Evolutionary conservation across 129 eudicot genomes (phyloP).

Genomic region (Dittrichia graveolens): DNA sequence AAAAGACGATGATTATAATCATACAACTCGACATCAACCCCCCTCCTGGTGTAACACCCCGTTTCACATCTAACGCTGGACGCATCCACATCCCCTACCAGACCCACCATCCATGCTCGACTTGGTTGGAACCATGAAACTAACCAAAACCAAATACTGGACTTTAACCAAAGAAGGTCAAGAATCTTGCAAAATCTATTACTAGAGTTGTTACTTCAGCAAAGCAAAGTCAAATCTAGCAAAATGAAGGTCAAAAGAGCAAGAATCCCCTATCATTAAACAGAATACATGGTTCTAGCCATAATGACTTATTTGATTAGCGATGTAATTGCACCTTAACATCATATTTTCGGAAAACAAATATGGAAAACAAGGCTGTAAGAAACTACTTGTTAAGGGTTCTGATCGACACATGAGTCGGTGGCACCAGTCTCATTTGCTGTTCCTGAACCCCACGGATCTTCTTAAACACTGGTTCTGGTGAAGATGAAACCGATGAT

Average conservation of each 20-base stretch:
- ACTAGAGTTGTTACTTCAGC: constrained; percentile 15
- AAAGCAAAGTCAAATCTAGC: constrained; percentile 21
- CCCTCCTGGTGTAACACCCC: too few relatives aligned
- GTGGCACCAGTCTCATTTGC: constrained; percentile 58
- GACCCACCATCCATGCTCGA: too few relatives aligned
- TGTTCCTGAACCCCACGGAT: constrained; percentile 63
- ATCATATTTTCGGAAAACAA: constrained; percentile 31
- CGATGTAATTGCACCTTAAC: constrained; percentile 35
- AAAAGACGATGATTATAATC: too few relatives aligned
- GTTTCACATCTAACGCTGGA: too few relatives aligned
- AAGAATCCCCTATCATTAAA: constrained; percentile 37
- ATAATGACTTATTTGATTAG: constrained; percentile 37
- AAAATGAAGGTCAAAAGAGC: constrained; percentile 25
- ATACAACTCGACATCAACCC: too few relatives aligned
- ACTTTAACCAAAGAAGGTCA: too few relatives aligned
- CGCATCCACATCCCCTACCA: too few relatives aligned
- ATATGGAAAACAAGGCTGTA: constrained; percentile 31
- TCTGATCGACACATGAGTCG: constrained; percentile 38
- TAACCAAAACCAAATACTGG: too few relatives aligned
- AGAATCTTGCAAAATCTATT: too few relatives aligned
- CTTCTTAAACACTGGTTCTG: constrained; percentile 74
- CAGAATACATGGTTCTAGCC: constrained; percentile 32
- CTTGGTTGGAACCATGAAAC: too few relatives aligned
- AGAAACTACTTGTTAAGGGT: constrained; percentile 33
- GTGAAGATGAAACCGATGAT: constrained; percentile 56